Percentiles rank a stretch among this genome's conserved stretches.
Conservation (phyloP, 1,284 basidiomycete genomes). For the Moesziomyces antarcticus region DNA sequence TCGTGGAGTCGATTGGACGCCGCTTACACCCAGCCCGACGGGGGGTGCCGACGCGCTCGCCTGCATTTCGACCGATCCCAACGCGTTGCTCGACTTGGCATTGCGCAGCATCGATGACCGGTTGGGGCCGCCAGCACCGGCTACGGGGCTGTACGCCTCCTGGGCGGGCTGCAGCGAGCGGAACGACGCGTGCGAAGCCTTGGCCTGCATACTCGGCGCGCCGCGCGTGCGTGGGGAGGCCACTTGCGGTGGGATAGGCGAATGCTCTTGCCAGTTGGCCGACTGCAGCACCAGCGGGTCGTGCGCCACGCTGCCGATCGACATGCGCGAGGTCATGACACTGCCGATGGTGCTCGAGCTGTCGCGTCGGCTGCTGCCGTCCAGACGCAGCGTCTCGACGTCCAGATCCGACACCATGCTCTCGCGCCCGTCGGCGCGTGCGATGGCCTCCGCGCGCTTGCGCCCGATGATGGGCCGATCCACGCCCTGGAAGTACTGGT, state of each 20-base stretch:
- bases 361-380: conserved; percentile 54
- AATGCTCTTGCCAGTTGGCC: conserved; percentile 9
- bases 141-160: neutral
- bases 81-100: conserved; percentile 28
- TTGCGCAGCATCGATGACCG: conserved; percentile 24
- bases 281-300: conserved; percentile 19
- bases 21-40: conserved; percentile 1
- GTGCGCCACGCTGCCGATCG: conserved; percentile 40
- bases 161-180: conserved; percentile 30
- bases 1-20: conserved; percentile 1
- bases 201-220: conserved; percentile 4
- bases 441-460: conserved; percentile 54
- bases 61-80: conserved; percentile 27
- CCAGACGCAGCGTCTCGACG: conserved; percentile 61
- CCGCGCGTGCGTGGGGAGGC: neutral
- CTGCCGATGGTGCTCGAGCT: conserved; percentile 56
- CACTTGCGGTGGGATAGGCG: neutral
- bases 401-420: conserved; percentile 63
- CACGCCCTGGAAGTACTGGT: conserved; percentile 38
- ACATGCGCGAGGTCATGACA: conserved; percentile 44
- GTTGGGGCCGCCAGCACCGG: neutral
- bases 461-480: conserved; percentile 48
- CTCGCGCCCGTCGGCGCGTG: conserved; percentile 50
- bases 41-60: conserved; percentile 18
- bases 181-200: conserved; percentile 24